phyloP scores from a whole-genome alignment of 768 basidiomycete genomes.

The Mycena indigotica region DNA sequence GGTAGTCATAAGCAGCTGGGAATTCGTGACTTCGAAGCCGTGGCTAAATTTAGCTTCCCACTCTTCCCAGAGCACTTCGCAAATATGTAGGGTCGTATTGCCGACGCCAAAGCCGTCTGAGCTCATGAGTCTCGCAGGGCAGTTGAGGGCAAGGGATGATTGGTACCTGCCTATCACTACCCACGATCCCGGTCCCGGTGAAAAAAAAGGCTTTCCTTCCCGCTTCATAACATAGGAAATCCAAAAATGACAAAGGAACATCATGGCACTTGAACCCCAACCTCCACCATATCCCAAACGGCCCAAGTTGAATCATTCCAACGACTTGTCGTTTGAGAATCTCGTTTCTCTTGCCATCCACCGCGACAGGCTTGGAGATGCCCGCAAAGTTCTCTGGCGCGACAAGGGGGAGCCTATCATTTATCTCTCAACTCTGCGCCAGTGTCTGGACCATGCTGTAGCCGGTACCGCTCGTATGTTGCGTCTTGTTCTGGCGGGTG shows the following conservation, averaged over 20 bases:
- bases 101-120: too few species aligned
- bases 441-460: conserved; percentile 71
- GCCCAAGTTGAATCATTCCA: neutral
- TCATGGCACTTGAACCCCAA: neutral
- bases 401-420: conserved; percentile 76
- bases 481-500: conserved; percentile 1
- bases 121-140: too few species aligned
- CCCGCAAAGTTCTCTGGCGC: conserved; percentile 81
- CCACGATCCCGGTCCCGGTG: too few species aligned
- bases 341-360: conserved; percentile 83
- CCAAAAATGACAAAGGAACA: too few species aligned
- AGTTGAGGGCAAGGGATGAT: too few species aligned
- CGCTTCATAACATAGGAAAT: too few species aligned
- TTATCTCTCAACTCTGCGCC: conserved; percentile 62
- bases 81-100: too few species aligned
- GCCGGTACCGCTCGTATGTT: conserved; percentile 72
- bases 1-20: neutral
- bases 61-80: too few species aligned
- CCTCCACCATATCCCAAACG: neutral
- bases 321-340: conserved; percentile 67
- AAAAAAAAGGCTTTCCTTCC: too few species aligned
- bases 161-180: too few species aligned
- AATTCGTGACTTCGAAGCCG: too few species aligned
- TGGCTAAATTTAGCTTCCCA: too few species aligned
- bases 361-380: conserved; percentile 71